phyloP scores from a whole-genome alignment of 2,329 filamentous ascomycete genomes.

The Neonectria magnoliae region DNA sequence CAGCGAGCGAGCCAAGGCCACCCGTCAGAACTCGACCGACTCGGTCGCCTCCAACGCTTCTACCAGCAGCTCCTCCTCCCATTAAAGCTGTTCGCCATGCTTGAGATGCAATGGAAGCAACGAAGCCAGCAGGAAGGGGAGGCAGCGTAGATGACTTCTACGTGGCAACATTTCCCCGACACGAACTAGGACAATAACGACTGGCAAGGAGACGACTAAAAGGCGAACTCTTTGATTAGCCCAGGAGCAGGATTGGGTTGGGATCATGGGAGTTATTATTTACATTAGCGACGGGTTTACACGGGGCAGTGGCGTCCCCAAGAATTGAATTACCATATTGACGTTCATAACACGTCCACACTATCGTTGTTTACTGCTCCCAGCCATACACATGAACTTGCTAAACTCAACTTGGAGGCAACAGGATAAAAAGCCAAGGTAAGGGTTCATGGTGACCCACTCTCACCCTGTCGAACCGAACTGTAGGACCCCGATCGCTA shows the following conservation, averaged over 20 bases:
- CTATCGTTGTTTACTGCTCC: neutral
- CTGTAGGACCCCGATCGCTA: constrained; percentile 12
- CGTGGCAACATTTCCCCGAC: constrained; percentile 11
- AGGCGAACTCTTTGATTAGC: constrained; percentile 22
- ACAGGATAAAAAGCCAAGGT: constrained; percentile 1
- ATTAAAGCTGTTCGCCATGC: constrained; percentile 21
- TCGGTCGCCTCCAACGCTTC: constrained; percentile 48
- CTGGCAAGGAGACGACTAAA: constrained; percentile 11
- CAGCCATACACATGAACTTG: neutral
- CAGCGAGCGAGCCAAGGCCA: constrained; percentile 54
- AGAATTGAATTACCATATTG: constrained; percentile 34
- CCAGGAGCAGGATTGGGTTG: constrained; percentile 24
- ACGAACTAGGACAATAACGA: neutral
- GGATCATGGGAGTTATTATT: constrained; percentile 32
- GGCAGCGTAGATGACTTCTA: constrained; percentile 10
- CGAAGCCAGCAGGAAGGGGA: neutral
- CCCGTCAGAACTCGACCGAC: constrained; percentile 49
- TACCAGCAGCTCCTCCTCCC: constrained; percentile 36
- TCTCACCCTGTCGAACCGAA: neutral
- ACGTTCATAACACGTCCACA: constrained; percentile 1
- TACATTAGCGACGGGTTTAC: constrained; percentile 40
- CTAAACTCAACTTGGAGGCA: neutral
- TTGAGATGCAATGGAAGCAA: neutral
- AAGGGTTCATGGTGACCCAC: constrained; percentile 7
- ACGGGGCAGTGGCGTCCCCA: constrained; percentile 32